These are phyloP conservation scores for Plasmopara halstedii DNA, from an alignment of 352 stramenopile genomes.

Conservation along the genomic window DNA sequence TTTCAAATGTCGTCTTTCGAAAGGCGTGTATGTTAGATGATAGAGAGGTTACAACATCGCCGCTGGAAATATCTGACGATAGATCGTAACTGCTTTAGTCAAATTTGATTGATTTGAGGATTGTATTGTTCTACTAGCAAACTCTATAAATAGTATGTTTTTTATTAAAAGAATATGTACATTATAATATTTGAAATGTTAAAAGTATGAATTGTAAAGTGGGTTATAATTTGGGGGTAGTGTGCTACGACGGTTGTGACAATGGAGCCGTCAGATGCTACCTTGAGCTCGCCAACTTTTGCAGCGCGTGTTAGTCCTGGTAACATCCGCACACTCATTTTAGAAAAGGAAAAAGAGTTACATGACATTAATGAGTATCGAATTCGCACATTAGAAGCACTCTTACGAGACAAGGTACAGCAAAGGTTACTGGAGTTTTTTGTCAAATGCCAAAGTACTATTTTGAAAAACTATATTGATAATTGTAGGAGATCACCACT, in stretches of 20 bases:
- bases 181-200: neutral
- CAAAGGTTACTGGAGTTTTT: neutral
- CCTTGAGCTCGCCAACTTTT: constrained; percentile 7
- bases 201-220: neutral
- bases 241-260: neutral
- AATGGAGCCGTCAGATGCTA: constrained; percentile 2
- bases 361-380: constrained; percentile 91
- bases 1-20: too few relatives aligned
- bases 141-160: too few relatives aligned
- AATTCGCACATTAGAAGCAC: constrained; percentile 67
- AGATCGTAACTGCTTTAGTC: too few relatives aligned
- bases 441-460: neutral
- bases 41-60: too few relatives aligned
- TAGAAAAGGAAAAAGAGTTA: constrained; percentile 88
- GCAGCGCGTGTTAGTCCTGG: constrained; percentile 30
- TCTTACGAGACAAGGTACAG: constrained; percentile 68
- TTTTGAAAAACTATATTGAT: neutral
- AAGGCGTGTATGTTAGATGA: too few relatives aligned
- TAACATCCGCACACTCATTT: constrained; percentile 83
- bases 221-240: neutral
- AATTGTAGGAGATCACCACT: constrained; percentile 29
- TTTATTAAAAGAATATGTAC: neutral
- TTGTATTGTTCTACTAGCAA: too few relatives aligned
- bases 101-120: too few relatives aligned
- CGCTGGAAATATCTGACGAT: too few relatives aligned